Percentiles rank a stretch among this genome's conserved stretches.
Evolutionary conservation across 2,329 filamentous ascomycete genomes (phyloP).

Genomic region (Chrysoporthe cubensis): DNA sequence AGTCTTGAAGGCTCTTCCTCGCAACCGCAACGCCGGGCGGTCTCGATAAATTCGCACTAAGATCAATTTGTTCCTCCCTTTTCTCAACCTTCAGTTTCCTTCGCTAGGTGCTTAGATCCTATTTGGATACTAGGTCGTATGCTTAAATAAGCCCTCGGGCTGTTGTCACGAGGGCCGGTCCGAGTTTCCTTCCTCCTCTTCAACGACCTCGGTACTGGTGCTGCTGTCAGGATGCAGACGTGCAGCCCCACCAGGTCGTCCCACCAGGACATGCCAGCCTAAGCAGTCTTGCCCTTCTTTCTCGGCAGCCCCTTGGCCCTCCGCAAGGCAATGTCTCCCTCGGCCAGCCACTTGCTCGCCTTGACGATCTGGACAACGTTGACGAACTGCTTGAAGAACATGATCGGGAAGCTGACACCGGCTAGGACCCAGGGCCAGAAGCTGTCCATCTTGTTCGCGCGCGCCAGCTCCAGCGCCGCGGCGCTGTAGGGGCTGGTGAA

Average conservation of each 20-base stretch:
- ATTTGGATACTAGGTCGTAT: no score
- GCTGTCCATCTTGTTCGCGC: slow-evolving; percentile 81
- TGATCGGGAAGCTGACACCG: slow-evolving; percentile 79
- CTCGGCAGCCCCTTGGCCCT: slow-evolving; percentile 58
- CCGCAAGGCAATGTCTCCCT: slow-evolving; percentile 78
- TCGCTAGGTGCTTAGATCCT: background rate
- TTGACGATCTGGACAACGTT: slow-evolving; percentile 94
- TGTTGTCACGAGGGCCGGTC: background rate
- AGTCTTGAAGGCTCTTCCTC: background rate
- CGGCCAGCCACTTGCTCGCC: slow-evolving; percentile 87
- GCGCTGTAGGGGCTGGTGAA: slow-evolving; percentile 92
- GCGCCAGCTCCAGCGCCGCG: slow-evolving; percentile 86
- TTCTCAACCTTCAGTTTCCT: background rate
- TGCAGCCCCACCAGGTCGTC: background rate
- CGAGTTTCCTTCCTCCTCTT: background rate
- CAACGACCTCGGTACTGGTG: background rate
- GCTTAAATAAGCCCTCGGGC: background rate
- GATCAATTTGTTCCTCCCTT: background rate
- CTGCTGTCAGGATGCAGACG: background rate
- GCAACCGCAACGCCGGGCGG: background rate
- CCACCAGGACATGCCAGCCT: background rate
- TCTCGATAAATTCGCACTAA: background rate
- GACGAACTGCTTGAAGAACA: slow-evolving; percentile 90
- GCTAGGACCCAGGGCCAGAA: slow-evolving; percentile 77
- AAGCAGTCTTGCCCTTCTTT: slow-evolving; percentile 36